Evolutionary conservation across 1,139 yeast species (phyloP).

Genomic region (Suhomyces yuchorum): DNA sequence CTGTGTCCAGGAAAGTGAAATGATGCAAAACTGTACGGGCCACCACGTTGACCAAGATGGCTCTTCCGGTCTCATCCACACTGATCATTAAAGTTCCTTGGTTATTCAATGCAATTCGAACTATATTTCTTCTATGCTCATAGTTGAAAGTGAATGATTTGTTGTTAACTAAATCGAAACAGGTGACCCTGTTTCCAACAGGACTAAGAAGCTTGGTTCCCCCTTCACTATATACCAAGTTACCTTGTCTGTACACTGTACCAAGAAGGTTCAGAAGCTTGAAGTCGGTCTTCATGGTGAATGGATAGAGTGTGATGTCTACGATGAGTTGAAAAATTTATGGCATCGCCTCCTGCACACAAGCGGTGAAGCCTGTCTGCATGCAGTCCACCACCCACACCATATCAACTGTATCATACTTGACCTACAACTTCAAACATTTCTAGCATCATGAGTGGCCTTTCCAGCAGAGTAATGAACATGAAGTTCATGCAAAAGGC

Average conservation of each 20-base stretch:
- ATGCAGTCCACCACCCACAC: neutral
- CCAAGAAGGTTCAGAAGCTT: constrained; percentile 86
- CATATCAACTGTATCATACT: neutral
- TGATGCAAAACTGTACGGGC: constrained; percentile 91
- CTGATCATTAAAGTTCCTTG: constrained; percentile 82
- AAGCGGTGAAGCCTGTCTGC: neutral
- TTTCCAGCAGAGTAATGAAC: constrained; percentile 69
- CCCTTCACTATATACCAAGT: constrained; percentile 82
- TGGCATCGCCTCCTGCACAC: constrained; percentile 7
- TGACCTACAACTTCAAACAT: neutral
- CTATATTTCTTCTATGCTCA: constrained; percentile 87
- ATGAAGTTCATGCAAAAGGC: constrained; percentile 63
- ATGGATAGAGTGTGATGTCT: neutral
- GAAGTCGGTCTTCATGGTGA: constrained; percentile 48
- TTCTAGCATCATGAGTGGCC: constrained; percentile 37
- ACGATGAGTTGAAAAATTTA: constrained; percentile 15
- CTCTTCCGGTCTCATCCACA: constrained; percentile 91
- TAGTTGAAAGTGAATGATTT: constrained; percentile 87
- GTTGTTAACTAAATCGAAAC: constrained; percentile 82
- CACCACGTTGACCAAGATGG: constrained; percentile 81
- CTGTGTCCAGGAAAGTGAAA: constrained; percentile 85
- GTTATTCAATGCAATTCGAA: constrained; percentile 76
- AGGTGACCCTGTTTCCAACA: constrained; percentile 90
- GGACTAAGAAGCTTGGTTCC: constrained; percentile 86
- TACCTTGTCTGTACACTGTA: constrained; percentile 92